Percentiles rank a stretch among this genome's conserved stretches.
Conservation (phyloP, 345 rosid species). For the Syzygium jambos region DNA sequence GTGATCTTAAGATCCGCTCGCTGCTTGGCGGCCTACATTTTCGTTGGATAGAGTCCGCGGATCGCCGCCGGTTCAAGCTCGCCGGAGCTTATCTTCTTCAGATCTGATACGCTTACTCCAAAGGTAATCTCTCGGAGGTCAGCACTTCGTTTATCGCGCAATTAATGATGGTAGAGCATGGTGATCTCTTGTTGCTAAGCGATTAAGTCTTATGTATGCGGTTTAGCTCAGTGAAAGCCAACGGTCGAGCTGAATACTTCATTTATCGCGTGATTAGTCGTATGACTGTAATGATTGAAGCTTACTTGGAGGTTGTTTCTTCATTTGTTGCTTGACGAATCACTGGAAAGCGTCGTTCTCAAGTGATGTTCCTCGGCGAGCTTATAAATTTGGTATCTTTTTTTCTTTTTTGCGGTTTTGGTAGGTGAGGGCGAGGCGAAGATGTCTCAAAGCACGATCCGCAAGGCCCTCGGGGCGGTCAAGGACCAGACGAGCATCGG, state of each 20-base stretch:
- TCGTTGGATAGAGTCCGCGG: not conserved
- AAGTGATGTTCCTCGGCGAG: not conserved
- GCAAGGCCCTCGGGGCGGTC: conserved; percentile 92
- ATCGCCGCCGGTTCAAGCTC: not conserved
- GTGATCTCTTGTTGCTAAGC: not conserved
- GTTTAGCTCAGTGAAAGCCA: not conserved
- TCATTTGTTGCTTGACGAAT: not conserved
- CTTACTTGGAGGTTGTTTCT: not conserved
- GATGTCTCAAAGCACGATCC: conserved; percentile 86
- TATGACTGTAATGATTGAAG: not conserved
- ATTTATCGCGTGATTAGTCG: not conserved
- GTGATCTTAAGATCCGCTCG: not conserved
- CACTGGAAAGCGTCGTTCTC: not conserved
- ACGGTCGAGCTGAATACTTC: not conserved
- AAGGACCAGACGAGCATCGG: conserved; percentile 96
- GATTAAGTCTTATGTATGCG: not conserved
- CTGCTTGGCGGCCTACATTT: not conserved
- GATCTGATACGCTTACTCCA: not conserved
- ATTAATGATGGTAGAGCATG: not conserved
- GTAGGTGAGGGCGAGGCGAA: not conserved
- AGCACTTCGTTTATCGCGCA: not conserved
- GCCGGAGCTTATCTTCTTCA: not conserved
- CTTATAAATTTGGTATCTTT: not conserved
- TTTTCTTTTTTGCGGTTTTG: not conserved
- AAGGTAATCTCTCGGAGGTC: not conserved